Evolutionary conservation across 2,329 filamentous ascomycete species (phyloP), one percentile per base, ranked within the genome.

Genomic region (Aspergillus uvarum): DNA sequence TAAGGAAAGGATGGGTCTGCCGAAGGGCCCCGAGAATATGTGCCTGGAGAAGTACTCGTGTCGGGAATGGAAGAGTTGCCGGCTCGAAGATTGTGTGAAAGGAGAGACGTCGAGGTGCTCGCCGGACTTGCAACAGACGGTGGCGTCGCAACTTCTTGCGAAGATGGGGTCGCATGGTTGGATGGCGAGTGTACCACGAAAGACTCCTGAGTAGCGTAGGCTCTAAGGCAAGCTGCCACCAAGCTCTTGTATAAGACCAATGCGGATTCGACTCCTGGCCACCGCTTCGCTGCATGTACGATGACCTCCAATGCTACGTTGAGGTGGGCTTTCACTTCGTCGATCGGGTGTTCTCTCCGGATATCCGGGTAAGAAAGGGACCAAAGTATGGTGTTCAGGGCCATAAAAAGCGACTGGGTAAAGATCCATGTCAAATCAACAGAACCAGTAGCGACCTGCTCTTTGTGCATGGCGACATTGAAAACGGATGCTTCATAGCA

Each of bases 381-480:
- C 95, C 95, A 99, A 0, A 99, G 83, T 53, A 97, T 85, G 5
- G 91, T 93, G 72, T 96, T 97, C 59, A 98, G 84, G 4, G 91
- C 88, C 87, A 96, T 95, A 78, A 96, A 97, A 47, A 98, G 84
- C 21, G 89, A 88, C 60, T 96, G 84, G 1, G 96, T 86, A 70
- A 96, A 96, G 48, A 96, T 89, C 94, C 94, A 98, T 0, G 93
- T 97, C 61, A 97, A 82, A 71, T 97, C 94, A 11, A 95, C 86
- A 22, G 87, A 87, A 14, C 85, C 84, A 16, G 84, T 87, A 65
- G 89, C 85, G 70, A 96, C 89, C 74, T 96, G 92, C 68, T 89
- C 87, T 71, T 86, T 87, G 49, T 92, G 89, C 72, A 94, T 86
- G 65, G 88, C 84, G 68, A 97, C 91, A 71, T 96, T 93, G 75